Evolutionary conservation across 108 stramenopile species (phyloP).

Genomic region (Discostella pseudostelligera): DNA sequence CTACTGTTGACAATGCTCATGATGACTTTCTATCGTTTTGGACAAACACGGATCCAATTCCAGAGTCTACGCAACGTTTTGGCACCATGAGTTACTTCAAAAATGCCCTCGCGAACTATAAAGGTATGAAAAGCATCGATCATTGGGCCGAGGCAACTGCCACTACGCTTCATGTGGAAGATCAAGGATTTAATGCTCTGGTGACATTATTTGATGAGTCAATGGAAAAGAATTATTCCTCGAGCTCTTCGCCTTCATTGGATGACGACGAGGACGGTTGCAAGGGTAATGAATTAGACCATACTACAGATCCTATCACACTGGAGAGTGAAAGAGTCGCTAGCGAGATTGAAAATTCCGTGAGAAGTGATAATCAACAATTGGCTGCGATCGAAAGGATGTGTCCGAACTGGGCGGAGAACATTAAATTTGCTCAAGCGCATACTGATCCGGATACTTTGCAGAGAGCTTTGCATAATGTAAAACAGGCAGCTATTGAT

Average conservation of each 20-base stretch:
- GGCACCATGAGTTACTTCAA: slow-evolving; percentile 23
- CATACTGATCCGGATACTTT: slow-evolving; percentile 23
- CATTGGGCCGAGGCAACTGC: slow-evolving; percentile 31
- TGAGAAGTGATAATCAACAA: slow-evolving; percentile 10
- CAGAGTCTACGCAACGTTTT: slow-evolving; percentile 1
- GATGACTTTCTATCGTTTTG: slow-evolving; percentile 24
- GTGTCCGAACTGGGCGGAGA: slow-evolving; percentile 36
- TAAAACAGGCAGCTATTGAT: slow-evolving; percentile 11
- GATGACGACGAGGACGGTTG: slow-evolving; percentile 7
- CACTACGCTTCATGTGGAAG: slow-evolving; percentile 4
- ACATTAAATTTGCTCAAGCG: slow-evolving; percentile 22
- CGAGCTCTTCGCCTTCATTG: neutral
- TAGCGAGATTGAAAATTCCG: slow-evolving; percentile 18
- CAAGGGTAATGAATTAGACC: neutral
- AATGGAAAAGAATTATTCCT: neutral
- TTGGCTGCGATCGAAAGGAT: slow-evolving; percentile 23
- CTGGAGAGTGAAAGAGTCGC: slow-evolving; percentile 18
- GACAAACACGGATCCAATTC: slow-evolving; percentile 10
- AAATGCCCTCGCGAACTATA: slow-evolving; percentile 10
- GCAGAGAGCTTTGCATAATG: slow-evolving; percentile 18
- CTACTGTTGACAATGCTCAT: slow-evolving; percentile 1
- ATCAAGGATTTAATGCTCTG: slow-evolving; percentile 24
- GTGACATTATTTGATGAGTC: slow-evolving; percentile 17
- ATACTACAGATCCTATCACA: slow-evolving; percentile 3
- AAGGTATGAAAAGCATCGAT: neutral